Base-by-base conservation (phyloP, 805 yeast species). In the Wickerhamiella musiphila region DNA sequence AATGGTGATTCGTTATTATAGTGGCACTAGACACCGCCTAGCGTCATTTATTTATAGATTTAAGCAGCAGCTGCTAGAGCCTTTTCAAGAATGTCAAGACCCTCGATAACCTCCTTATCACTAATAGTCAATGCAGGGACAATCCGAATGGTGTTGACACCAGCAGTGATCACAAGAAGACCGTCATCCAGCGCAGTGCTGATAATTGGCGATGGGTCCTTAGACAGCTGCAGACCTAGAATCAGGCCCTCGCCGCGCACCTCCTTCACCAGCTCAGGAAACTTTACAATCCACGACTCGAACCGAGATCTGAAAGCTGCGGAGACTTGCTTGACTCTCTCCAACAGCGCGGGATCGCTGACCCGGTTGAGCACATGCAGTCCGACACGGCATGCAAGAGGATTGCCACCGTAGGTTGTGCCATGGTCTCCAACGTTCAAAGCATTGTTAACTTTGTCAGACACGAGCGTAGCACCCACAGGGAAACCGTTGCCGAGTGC, bases 401-500 rank as follows among this genome's bases (percentile, higher is more conserved):
- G 96, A 54, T 90, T 90, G 35, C 98, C 98, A 41, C 98, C 96
- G 51, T 77, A 86, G 0, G 98, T 86, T 3, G 96, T 86, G 35
- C 98, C 98, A 52, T 86, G 98, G 51, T 90, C 98, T 36, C 98
- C 98, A 15, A 81, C 86, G 36, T 70, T 63, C 43, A 90, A 59
- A 2, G 62, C 68, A 8, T 61, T 53, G 49, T 83, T 93, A 17
- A 90, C 77, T 31, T 68, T 65, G 42, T 81, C 90, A 34, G 79
- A 70, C 36, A 86, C 72, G 68, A 90, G 67, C 2, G 93, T 78
- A 4, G 95, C 98, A 34, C 92, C 94, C 44, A 90, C 76, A 20
- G 98, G 98, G 62, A 70, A 81, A 10, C 98, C 98, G 51, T 86
- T 90, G 38, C 96, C 98, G 28, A 90, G 61, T 3, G 96, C 95